phyloP scores from a whole-genome alignment of 352 stramenopile genomes.

The Ochromonadaceae sp. region DNA sequence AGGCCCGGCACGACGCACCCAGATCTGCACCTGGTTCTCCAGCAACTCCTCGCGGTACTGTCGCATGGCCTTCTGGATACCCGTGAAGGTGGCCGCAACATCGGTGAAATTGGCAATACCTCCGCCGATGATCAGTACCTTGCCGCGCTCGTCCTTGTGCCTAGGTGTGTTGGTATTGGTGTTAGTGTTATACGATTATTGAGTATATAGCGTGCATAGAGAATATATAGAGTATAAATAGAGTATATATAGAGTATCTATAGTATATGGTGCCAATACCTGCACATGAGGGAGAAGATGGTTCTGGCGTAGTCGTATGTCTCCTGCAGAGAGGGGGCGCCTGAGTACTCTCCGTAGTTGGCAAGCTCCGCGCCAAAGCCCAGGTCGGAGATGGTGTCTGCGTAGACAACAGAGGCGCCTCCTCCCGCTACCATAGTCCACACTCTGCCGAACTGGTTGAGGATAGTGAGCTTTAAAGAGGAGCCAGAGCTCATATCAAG shows the following conservation, averaged over 20 bases:
- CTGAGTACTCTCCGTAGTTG: slow-evolving; percentile 95
- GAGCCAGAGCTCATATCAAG: slow-evolving; percentile 84
- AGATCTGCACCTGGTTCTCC: slow-evolving; percentile 73
- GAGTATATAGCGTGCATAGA: too few relatives aligned
- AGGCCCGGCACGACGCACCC: slow-evolving; percentile 80
- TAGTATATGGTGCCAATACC: too few relatives aligned
- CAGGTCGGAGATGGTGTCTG: slow-evolving; percentile 88
- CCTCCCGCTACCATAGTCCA: slow-evolving; percentile 94
- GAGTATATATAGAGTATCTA: too few relatives aligned
- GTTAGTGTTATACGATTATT: too few relatives aligned
- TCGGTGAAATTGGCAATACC: slow-evolving; percentile 97
- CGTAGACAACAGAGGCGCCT: slow-evolving; percentile 86
- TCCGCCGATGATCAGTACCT: slow-evolving; percentile 91
- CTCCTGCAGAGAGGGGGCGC: slow-evolving; percentile 81
- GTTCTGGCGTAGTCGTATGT: slow-evolving; percentile 93
- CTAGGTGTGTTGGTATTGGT: too few relatives aligned
- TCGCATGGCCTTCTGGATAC: slow-evolving; percentile 82
- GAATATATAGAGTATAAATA: too few relatives aligned
- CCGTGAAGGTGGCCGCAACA: slow-evolving; percentile 88
- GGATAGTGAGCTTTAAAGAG: slow-evolving; percentile 87
- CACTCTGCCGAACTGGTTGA: slow-evolving; percentile 81
- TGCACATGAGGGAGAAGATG: slow-evolving; percentile 83
- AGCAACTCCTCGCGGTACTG: slow-evolving; percentile 75
- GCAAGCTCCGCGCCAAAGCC: slow-evolving; percentile 76
- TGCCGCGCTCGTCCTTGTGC: slow-evolving; percentile 56